Conservation (phyloP, 257 asterid species). For the Solanum sparsipilum region DNA sequence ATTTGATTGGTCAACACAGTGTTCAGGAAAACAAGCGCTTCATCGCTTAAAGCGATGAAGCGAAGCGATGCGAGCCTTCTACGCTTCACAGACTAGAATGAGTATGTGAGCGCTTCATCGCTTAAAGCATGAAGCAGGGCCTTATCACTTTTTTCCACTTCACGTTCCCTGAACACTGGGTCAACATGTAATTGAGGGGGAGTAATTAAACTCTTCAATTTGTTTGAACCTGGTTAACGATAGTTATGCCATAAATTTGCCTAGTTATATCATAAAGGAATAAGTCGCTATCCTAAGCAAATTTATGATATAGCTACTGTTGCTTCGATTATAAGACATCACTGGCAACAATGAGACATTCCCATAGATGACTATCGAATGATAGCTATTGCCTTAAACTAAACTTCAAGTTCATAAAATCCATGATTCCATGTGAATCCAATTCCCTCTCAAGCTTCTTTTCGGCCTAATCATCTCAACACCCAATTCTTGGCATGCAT, state of each 20-base stretch:
- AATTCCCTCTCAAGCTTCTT: neutral
- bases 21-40: too few relatives aligned
- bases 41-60: too few relatives aligned
- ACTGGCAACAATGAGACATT: neutral
- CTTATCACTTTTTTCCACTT: too few relatives aligned
- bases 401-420: neutral
- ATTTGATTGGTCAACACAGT: neutral
- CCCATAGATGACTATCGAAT: neutral
- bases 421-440: neutral
- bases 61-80: too few relatives aligned
- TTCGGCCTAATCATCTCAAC: neutral
- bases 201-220: neutral
- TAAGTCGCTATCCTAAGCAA: neutral
- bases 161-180: neutral
- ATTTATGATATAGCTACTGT: neutral
- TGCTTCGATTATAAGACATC: neutral
- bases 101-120: too few relatives aligned
- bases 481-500: neutral
- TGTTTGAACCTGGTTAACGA: too few relatives aligned
- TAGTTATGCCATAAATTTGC: too few relatives aligned
- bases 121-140: too few relatives aligned
- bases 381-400: neutral
- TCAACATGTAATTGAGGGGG: neutral
- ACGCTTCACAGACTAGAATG: too few relatives aligned
- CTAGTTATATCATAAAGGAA: neutral